Conservation (phyloP, 176 grass and related monocot species). For the Metroxylon sagu region DNA sequence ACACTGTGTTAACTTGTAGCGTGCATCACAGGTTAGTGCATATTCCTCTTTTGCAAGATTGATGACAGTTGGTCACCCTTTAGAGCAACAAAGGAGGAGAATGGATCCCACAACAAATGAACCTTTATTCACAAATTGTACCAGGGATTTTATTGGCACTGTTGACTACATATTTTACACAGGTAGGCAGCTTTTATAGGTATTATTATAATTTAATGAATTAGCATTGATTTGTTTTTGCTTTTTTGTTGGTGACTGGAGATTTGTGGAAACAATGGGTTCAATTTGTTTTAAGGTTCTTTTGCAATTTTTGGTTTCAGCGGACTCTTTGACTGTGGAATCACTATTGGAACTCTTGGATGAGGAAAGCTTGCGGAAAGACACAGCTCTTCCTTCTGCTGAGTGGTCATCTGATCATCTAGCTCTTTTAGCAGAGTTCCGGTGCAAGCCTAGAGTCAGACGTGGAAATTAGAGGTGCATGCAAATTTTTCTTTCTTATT, state of each 20-base stretch:
- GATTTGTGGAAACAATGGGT: too few relatives aligned
- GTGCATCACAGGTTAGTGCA: conserved; percentile 65
- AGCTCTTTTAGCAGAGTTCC: conserved; percentile 92
- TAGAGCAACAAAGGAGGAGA: conserved; percentile 93
- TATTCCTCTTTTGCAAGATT: conserved; percentile 96
- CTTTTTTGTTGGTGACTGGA: too few relatives aligned
- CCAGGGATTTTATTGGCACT: conserved; percentile 89
- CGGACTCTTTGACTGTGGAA: conserved; percentile 91
- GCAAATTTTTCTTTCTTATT: background rate
- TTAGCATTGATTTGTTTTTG: too few relatives aligned
- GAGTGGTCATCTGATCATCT: conserved; percentile 99
- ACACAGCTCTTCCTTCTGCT: conserved; percentile 91
- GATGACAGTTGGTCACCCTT: conserved; percentile 44
- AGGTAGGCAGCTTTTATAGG: conserved; percentile 21
- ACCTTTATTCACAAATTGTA: conserved; percentile 96
- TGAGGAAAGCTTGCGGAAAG: conserved; percentile 94
- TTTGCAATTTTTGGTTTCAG: conserved; percentile 34
- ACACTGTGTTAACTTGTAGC: too few relatives aligned
- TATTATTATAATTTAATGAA: too few relatives aligned
- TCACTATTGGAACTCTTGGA: conserved; percentile 94
- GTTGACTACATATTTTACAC: conserved; percentile 99
- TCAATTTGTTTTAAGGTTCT: background rate
- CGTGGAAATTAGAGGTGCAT: conserved; percentile 46
- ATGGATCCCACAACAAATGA: conserved; percentile 90
- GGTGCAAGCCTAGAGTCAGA: conserved; percentile 90